A percentile compares a stretch with the other conserved stretches of the same genome.
Conservation (phyloP, 305 asterid species). For the Rubia tinctorum region DNA sequence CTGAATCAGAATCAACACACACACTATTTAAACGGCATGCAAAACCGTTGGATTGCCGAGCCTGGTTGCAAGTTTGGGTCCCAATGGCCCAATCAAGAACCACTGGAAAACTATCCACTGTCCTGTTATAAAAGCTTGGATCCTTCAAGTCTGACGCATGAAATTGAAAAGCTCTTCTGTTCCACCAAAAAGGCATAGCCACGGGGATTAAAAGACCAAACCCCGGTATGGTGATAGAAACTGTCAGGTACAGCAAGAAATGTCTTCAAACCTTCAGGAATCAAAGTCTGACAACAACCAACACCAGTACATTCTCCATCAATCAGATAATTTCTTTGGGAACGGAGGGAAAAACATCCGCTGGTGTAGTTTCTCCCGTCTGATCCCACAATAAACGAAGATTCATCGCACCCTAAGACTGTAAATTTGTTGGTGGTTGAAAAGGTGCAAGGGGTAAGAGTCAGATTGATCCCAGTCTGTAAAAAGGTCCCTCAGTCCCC, state of each 20-base stretch:
- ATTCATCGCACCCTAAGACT: slow-evolving; percentile 53
- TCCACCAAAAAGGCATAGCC: slow-evolving; percentile 66
- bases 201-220: slow-evolving; percentile 38
- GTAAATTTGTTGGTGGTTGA: slow-evolving; percentile 43
- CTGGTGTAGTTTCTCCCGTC: slow-evolving; percentile 28
- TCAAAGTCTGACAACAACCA: slow-evolving; percentile 56
- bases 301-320: slow-evolving; percentile 49
- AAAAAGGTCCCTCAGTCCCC: slow-evolving; percentile 2
- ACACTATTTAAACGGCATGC: slow-evolving; percentile 22
- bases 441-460: slow-evolving; percentile 27
- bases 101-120: slow-evolving; percentile 10
- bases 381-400: slow-evolving; percentile 20
- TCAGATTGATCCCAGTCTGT: neutral
- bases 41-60: slow-evolving; percentile 6
- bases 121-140: slow-evolving; percentile 13
- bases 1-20: slow-evolving; percentile 25
- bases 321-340: slow-evolving; percentile 17
- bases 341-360: slow-evolving; percentile 44
- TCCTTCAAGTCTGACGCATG: slow-evolving; percentile 14
- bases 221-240: neutral
- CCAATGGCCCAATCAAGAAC: slow-evolving; percentile 35
- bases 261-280: slow-evolving; percentile 46
- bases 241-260: slow-evolving; percentile 1
- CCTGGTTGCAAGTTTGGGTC: slow-evolving; percentile 14
- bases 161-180: slow-evolving; percentile 17